phyloP scores from a whole-genome alignment of 345 rosid species.

The Corymbia maculata region DNA sequence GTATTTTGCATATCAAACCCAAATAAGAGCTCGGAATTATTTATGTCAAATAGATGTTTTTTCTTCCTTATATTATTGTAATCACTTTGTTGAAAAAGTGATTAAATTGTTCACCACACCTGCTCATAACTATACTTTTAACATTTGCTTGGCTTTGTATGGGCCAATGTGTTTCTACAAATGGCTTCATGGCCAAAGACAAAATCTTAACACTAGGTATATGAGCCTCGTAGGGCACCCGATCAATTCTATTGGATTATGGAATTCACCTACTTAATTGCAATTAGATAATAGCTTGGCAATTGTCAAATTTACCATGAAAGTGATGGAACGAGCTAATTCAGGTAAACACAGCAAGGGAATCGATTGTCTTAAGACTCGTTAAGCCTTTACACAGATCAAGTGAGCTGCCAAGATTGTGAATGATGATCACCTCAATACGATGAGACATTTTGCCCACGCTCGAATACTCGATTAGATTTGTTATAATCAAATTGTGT shows the following conservation, averaged over 20 bases:
- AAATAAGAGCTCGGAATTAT: not conserved
- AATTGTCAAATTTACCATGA: not conserved
- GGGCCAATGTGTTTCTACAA: too few relatives aligned
- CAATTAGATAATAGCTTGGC: not conserved
- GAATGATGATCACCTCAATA: not conserved
- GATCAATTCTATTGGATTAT: not conserved
- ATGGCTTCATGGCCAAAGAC: not conserved
- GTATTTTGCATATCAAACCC: not conserved
- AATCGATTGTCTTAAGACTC: not conserved
- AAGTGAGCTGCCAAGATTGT: accelerated
- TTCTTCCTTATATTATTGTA: not conserved
- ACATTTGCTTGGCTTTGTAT: not conserved
- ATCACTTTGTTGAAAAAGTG: not conserved
- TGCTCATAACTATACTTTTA: not conserved
- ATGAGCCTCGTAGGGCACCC: not conserved
- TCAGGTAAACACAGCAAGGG: not conserved
- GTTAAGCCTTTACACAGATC: not conserved
- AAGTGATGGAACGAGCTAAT: not conserved
- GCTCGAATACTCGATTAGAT: not conserved
- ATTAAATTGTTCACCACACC: not conserved
- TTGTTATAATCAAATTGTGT: not conserved
- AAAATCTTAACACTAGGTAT: not conserved
- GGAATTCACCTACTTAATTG: not conserved
- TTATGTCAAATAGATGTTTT: not conserved
- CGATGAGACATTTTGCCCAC: not conserved